Evolutionary conservation across 164 flowering plant genomes (phyloP), one percentile per base, ranked within the genome.

Genomic region (Sextonia rubra): DNA sequence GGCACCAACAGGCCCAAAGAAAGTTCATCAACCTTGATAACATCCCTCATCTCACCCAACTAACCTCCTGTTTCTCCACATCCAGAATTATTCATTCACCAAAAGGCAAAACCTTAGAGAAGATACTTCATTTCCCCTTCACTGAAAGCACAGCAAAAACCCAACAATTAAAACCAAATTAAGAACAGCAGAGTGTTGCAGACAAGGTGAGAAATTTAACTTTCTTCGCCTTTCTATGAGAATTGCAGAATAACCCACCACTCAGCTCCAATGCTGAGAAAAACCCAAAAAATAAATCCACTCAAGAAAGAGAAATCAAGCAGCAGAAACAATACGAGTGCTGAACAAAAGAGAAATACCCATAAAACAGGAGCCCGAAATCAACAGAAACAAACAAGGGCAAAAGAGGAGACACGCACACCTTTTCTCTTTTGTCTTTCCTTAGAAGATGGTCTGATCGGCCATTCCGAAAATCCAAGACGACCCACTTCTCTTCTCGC

Each of bases 11-110:
- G 82, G 86, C 83, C 84, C 80, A 82, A 78, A 85, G 74, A 80
- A 85, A 65, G 83, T 83, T 88, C 85, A 88, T 83, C 81, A 88
- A 81, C 80, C 71, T 80, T 37, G 86, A 76, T 82, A 88, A 77
- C 92, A 89, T 89, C 84, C 89, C 92, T 88, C 92, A 88, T 88
- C 74, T 86, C 90, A 83, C 60, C 88, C 79, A 83, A 66, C 70
- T 77, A 73, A 70, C 83, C 82, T 73, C 83, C 69, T 60, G 71
- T 69, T 69, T 75, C 79, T 78, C 89, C 83, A 84, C 82, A 78
- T 64, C 67, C 67, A 29, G 29, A 64, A 18, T 15, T 12, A 64
- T 29, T 68, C n/a, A 64, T 29, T 68, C 67, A 64, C 27, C 17
- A 15, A 18, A 7, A 26, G 9, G n/a, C 67, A 26, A 64, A 64